Conservation (phyloP, 2,329 filamentous ascomycete species). For the Diaporthe vexans region DNA sequence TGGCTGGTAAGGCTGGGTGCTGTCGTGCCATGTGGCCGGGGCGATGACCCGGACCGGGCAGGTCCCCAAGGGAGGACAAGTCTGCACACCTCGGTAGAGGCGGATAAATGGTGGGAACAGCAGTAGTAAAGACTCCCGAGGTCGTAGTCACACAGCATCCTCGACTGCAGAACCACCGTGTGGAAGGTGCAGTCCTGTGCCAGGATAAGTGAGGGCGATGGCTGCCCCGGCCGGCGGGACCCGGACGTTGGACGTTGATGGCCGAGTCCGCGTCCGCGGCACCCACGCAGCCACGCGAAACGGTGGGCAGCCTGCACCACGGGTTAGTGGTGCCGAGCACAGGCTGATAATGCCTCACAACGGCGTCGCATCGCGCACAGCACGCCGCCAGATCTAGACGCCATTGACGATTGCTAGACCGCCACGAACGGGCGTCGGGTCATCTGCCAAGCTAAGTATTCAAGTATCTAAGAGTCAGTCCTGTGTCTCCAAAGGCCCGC, state of each 20-base stretch:
- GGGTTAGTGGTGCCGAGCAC: not conserved
- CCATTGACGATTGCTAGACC: conserved; percentile 16
- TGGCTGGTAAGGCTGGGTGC: conserved; percentile 27
- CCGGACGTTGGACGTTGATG: not conserved
- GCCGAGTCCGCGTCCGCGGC: conserved; percentile 18
- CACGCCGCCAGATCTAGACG: conserved; percentile 14
- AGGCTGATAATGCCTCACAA: conserved; percentile 12
- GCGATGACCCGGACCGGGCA: not conserved
- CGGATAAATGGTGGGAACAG: no score
- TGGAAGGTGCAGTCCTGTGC: not conserved
- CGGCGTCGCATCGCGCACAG: not conserved
- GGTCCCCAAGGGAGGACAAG: no score
- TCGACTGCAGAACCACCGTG: not conserved
- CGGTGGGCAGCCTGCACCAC: not conserved
- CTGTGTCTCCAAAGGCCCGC: no score
- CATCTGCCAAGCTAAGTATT: conserved; percentile 7
- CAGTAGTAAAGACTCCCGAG: no score
- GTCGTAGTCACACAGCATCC: no score
- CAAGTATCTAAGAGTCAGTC: no score
- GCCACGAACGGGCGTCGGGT: not conserved
- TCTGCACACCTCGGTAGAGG: no score
- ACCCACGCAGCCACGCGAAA: not conserved
- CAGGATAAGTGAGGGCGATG: no score
- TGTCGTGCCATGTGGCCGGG: not conserved
- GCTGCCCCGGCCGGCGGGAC: not conserved